Evolutionary conservation across 1,139 yeast genomes (phyloP).

Genomic region (Sugiyamaella sp.): DNA sequence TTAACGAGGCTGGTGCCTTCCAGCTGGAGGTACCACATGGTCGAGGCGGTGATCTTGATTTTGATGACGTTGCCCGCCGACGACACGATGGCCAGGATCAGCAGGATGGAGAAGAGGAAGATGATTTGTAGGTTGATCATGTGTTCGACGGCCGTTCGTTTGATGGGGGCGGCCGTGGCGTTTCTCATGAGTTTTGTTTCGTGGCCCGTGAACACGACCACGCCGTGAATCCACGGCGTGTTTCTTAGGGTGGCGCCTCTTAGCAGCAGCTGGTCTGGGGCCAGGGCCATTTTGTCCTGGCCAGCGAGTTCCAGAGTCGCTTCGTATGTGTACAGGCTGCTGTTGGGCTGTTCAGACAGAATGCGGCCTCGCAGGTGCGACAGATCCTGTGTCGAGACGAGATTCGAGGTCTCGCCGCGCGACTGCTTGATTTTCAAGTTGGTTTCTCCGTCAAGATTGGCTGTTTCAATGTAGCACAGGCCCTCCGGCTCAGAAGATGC

Average conservation of each 20-base stretch:
- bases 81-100: conserved; percentile 75
- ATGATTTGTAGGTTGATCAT: conserved; percentile 90
- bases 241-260: conserved; percentile 96
- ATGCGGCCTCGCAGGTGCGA: conserved; percentile 58
- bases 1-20: conserved; percentile 70
- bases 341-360: conserved; percentile 89
- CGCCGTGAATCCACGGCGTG: conserved; percentile 94
- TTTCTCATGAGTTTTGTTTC: conserved; percentile 98
- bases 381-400: conserved; percentile 70
- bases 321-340: conserved; percentile 91
- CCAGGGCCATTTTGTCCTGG: conserved; percentile 59
- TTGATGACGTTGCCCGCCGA: conserved; percentile 86
- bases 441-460: conserved; percentile 97
- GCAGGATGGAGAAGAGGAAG: conserved; percentile 79
- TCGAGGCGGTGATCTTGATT: conserved; percentile 55
- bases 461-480: conserved; percentile 94
- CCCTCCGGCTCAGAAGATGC: conserved; percentile 99
- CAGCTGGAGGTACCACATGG: conserved; percentile 65
- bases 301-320: conserved; percentile 73
- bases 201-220: conserved; percentile 95
- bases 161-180: conserved; percentile 98
- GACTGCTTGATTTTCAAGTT: conserved; percentile 94
- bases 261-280: conserved; percentile 87
- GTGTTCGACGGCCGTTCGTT: conserved; percentile 95
- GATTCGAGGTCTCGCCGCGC: conserved; percentile 69